phyloP scores from a whole-genome alignment of 2,329 filamentous ascomycete genomes.

The Pestalotiopsis sp. region DNA sequence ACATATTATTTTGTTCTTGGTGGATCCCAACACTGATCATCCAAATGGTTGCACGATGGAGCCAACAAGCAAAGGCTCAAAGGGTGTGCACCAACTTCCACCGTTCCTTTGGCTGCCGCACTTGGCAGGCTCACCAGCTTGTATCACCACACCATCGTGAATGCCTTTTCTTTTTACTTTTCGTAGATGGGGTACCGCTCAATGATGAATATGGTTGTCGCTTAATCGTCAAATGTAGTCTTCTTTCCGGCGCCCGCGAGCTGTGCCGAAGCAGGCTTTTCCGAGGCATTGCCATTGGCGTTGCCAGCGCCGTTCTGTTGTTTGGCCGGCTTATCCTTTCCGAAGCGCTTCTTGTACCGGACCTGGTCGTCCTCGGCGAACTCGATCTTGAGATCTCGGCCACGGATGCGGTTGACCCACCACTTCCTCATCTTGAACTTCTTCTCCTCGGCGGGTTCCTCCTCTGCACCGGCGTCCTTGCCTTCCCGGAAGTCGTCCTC shows the following conservation, averaged over 20 bases:
- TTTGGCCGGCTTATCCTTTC: slow-evolving; percentile 65
- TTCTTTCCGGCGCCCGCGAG: neutral
- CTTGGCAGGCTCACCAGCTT: neutral
- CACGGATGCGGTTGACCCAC: slow-evolving; percentile 84
- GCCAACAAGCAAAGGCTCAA: neutral
- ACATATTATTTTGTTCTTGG: neutral
- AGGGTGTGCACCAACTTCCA: neutral
- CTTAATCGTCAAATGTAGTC: slow-evolving; percentile 5
- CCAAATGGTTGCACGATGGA: neutral
- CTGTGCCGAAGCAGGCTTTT: neutral
- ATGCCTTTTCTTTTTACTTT: neutral
- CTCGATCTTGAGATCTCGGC: slow-evolving; percentile 83
- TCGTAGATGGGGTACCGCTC: neutral
- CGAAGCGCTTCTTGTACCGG: slow-evolving; percentile 92
- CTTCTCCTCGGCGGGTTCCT: slow-evolving; percentile 47
- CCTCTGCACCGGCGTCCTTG: slow-evolving; percentile 46
- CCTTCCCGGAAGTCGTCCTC: slow-evolving; percentile 62
- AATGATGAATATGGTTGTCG: neutral
- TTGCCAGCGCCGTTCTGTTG: slow-evolving; percentile 13
- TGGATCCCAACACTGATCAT: neutral
- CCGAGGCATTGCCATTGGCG: neutral
- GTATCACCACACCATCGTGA: neutral
- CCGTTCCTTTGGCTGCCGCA: neutral
- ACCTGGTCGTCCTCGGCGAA: slow-evolving; percentile 89
- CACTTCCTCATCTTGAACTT: slow-evolving; percentile 68